Conservation (phyloP, 2,329 filamentous ascomycete species). For the Orbilia brochopaga region DNA sequence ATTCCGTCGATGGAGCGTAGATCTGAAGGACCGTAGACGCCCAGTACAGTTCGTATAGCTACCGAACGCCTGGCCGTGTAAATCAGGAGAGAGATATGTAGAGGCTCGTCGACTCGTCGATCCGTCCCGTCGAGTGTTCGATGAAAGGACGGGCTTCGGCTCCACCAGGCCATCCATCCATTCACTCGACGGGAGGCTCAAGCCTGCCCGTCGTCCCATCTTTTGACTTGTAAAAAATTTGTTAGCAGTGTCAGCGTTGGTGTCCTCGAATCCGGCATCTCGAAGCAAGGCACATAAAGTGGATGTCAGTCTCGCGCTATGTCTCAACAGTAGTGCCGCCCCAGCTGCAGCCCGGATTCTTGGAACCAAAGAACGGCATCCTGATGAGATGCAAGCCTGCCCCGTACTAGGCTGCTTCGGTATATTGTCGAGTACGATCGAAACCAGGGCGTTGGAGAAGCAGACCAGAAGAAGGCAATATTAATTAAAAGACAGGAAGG, state of each 20-base stretch:
- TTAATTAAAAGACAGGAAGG: slow-evolving; percentile 28
- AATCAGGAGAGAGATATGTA: slow-evolving; percentile 28
- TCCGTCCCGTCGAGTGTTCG: slow-evolving; percentile 2
- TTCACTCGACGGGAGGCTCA: no score
- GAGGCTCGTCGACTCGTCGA: slow-evolving; percentile 5
- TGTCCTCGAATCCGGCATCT: slow-evolving; percentile 38
- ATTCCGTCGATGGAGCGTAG: no score
- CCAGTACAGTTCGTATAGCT: no score
- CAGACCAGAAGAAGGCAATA: slow-evolving; percentile 27
- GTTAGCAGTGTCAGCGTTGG: neutral
- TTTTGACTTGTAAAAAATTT: neutral
- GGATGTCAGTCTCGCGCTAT: slow-evolving; percentile 19
- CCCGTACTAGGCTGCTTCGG: slow-evolving; percentile 32
- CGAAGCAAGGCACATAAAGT: slow-evolving; percentile 34
- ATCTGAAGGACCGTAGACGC: no score
- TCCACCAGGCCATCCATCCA: slow-evolving; percentile 7
- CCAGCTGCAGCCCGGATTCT: slow-evolving; percentile 38
- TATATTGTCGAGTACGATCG: slow-evolving; percentile 41
- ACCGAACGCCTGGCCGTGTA: neutral
- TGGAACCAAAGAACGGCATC: slow-evolving; percentile 19
- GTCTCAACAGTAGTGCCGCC: neutral
- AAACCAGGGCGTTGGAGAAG: slow-evolving; percentile 37
- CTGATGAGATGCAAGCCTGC: slow-evolving; percentile 29
- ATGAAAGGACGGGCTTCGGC: slow-evolving; percentile 19
- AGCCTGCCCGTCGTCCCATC: slow-evolving; percentile 26